A percentile compares a stretch with the other conserved stretches of the same genome.
phyloP scores from a whole-genome alignment of 1,284 basidiomycete genomes.

The Leccinum subrobustum region DNA sequence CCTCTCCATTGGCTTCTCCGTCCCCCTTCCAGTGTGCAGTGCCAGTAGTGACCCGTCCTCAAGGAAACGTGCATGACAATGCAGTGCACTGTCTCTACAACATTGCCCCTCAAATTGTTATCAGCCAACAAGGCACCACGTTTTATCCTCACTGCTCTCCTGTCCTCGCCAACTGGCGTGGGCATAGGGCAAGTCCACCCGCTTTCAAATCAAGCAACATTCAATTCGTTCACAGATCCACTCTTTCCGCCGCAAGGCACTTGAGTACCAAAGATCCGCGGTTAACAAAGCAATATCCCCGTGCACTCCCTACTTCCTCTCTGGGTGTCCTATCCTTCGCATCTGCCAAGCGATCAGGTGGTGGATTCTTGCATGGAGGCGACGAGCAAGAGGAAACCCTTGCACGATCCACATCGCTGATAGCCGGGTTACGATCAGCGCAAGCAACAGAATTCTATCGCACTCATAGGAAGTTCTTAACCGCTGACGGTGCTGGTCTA shows the following conservation, averaged over 20 bases:
- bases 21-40: conserved; percentile 20
- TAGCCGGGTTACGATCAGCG: conserved; percentile 41
- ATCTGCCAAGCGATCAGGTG: conserved; percentile 46
- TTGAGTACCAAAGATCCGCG: conserved; percentile 14
- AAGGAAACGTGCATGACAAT: background rate
- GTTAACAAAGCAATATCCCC: conserved; percentile 18
- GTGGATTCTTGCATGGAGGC: conserved; percentile 46
- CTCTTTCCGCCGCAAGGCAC: conserved; percentile 36
- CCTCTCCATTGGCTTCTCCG: conserved; percentile 22
- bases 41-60: conserved; percentile 7
- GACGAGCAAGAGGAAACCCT: conserved; percentile 49
- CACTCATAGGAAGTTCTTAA: conserved; percentile 37
- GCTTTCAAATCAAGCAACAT: conserved; percentile 10
- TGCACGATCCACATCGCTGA: conserved; percentile 44
- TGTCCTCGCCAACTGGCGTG: conserved; percentile 37
- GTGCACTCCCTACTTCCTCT: conserved; percentile 27
- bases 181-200: conserved; percentile 8
- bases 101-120: conserved; percentile 38
- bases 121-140: conserved; percentile 39
- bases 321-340: conserved; percentile 49
- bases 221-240: conserved; percentile 33
- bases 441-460: conserved; percentile 43
- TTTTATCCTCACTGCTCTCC: conserved; percentile 42
- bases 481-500: conserved; percentile 38
- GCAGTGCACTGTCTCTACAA: conserved; percentile 33